Percentiles rank a stretch among this genome's conserved stretches.
These are phyloP conservation scores for Cryptosporidium felis DNA, from an alignment of 169 alveolate species.

Conservation along the genomic window DNA sequence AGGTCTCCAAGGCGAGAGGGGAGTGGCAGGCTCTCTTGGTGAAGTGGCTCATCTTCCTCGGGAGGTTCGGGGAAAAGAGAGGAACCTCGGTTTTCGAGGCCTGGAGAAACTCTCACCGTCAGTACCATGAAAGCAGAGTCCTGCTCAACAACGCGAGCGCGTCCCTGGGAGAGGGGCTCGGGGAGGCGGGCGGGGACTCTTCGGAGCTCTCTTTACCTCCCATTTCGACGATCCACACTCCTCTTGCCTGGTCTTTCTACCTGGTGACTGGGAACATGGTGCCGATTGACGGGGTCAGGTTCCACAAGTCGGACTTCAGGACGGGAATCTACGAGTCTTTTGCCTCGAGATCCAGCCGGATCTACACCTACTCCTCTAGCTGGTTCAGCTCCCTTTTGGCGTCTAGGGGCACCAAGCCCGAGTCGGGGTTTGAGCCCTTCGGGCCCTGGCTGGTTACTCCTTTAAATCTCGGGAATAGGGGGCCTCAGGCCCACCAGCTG, in stretches of 20 bases:
- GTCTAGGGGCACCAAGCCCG: constrained; percentile 2
- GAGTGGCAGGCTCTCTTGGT: constrained; percentile 24
- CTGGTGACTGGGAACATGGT: constrained; percentile 72
- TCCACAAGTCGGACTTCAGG: constrained; percentile 84
- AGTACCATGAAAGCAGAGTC: constrained; percentile 55
- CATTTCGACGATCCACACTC: constrained; percentile 47
- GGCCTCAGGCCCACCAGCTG: background rate
- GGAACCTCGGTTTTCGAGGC: constrained; percentile 4
- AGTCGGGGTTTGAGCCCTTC: constrained; percentile 41
- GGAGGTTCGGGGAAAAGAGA: background rate
- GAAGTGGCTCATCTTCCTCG: constrained; percentile 33
- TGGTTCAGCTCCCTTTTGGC: constrained; percentile 10
- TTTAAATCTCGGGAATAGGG: background rate
- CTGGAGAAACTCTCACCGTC: constrained; percentile 45
- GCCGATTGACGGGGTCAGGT: constrained; percentile 85
- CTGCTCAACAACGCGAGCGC: background rate
- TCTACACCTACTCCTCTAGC: background rate
- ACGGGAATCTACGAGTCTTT: constrained; percentile 57
- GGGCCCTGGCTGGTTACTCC: constrained; percentile 63
- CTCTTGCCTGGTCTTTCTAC: constrained; percentile 66
- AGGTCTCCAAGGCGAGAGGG: background rate
- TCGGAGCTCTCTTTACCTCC: constrained; percentile 77
- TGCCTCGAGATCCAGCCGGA: constrained; percentile 15
- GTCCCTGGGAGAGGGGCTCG: background rate
- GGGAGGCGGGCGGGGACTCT: constrained; percentile 74